Evolutionary conservation across 306 rosid species (phyloP), one percentile per base, ranked within the genome.

Genomic region (Cercis canadensis): DNA sequence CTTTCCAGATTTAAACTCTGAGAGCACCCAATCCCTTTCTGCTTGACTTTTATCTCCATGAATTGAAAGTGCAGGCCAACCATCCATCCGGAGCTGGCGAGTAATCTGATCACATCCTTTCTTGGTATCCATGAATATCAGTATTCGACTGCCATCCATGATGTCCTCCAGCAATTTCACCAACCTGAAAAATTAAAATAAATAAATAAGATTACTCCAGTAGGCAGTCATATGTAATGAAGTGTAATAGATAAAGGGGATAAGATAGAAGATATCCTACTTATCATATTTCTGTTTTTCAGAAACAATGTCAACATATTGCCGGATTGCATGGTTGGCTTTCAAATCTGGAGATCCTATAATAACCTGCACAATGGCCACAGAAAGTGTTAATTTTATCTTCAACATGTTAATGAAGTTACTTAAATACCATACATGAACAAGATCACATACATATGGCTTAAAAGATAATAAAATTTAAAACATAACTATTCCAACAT

Each of bases 41-140:
- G 97, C 97, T 85, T 89, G 99, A 83, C 99, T 94, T 86, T 94
- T 91, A 69, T 94, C 96, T 57, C 99, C 99, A 66, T 94, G 99
- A 76, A 91, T 94, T 31, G 99, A 91, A 54, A 94, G 97, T 57
- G 99, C 99, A 19, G 97, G 99, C 99, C 99, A 91, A 57, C 97
- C 99, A 86, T 94, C 99, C 97, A 89, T 94, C 71, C 92, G 97
- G 72, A 89, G 99, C 79, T 91, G 96, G 61, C 96, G 77, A 12
- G 99, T 94, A 63, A 87, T 85, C 72, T 91, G 99, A 83, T 94
- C 99, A 71, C 99, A 91, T 64, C 97, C 99, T 82, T 94, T 94
- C 78, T 94, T 94, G 41, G 97, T 94, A 82, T 94, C 97, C 99
- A 94, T 90, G 81, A 94, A 94, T 69, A 94, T 86, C 69, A 94